phyloP scores from a whole-genome alignment of 2,329 filamentous ascomycete genomes.

The Sarocladiaceae sp. region DNA sequence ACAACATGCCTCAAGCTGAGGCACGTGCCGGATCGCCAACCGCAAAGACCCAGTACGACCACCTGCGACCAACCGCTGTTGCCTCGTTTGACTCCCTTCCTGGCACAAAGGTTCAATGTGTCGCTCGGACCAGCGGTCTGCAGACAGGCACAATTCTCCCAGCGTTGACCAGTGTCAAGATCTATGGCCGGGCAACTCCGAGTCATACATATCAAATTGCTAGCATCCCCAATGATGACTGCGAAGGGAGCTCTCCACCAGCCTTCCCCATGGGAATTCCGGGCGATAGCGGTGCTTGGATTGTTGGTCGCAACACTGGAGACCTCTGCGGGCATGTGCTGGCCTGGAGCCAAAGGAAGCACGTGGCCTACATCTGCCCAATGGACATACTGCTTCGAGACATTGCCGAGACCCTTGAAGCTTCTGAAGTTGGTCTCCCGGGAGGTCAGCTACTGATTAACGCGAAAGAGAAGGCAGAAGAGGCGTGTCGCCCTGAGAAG shows the following conservation, averaged over 20 bases:
- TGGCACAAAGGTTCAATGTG: conserved; percentile 76
- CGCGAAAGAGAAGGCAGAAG: neutral
- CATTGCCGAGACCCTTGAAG: conserved; percentile 72
- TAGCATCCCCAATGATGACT: conserved; percentile 22
- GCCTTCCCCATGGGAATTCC: conserved; percentile 57
- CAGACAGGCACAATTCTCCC: conserved; percentile 72
- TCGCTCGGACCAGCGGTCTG: conserved; percentile 79
- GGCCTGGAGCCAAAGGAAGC: conserved; percentile 75
- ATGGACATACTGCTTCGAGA: conserved; percentile 89
- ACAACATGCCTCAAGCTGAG: conserved; percentile 51
- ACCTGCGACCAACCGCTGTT: conserved; percentile 50
- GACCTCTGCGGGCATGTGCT: conserved; percentile 84
- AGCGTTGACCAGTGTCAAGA: conserved; percentile 76
- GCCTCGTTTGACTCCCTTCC: conserved; percentile 57
- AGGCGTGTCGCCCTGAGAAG: neutral
- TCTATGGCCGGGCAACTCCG: conserved; percentile 76
- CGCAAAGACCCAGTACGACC: conserved; percentile 18
- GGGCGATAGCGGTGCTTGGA: conserved; percentile 90
- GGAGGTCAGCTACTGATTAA: conserved; percentile 42
- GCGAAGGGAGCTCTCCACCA: neutral
- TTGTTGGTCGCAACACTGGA: conserved; percentile 73
- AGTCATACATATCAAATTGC: conserved; percentile 62
- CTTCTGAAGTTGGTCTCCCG: conserved; percentile 63
- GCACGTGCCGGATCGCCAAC: neutral
- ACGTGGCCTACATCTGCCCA: conserved; percentile 84